Conservation (phyloP, 2,329 filamentous ascomycete genomes). For the Aspergillus candidus region DNA sequence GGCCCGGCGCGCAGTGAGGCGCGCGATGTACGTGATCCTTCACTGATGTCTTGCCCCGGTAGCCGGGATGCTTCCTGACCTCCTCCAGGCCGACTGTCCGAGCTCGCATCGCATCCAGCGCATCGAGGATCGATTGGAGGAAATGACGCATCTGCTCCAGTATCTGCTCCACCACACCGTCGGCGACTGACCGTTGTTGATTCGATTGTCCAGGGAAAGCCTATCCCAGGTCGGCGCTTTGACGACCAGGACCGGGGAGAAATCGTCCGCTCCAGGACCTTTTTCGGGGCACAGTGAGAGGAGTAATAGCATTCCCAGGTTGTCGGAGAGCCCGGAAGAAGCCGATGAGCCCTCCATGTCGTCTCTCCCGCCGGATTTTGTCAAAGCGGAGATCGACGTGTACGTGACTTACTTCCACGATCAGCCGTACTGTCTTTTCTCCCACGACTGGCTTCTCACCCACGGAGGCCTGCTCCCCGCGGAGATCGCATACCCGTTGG, state of each 20-base stretch:
- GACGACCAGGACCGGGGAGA: too few relatives aligned
- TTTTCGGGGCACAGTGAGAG: neutral
- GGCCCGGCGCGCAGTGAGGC: neutral
- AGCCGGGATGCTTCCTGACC: too few relatives aligned
- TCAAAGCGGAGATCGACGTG: slow-evolving; percentile 15
- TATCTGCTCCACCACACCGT: slow-evolving; percentile 2
- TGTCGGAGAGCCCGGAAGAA: too few relatives aligned
- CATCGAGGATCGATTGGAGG: slow-evolving; percentile 18
- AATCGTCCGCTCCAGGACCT: too few relatives aligned
- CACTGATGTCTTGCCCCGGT: too few relatives aligned
- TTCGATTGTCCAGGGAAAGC: neutral
- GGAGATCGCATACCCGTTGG: slow-evolving; percentile 16
- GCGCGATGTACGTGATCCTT: too few relatives aligned
- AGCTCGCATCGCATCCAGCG: slow-evolving; percentile 13
- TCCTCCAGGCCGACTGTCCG: neutral
- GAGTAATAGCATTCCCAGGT: neutral
- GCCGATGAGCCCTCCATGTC: neutral
- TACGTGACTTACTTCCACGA: slow-evolving; percentile 21
- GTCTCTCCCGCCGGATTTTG: slow-evolving; percentile 3
- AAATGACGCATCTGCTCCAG: slow-evolving; percentile 17
- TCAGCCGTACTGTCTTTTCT: slow-evolving; percentile 21
- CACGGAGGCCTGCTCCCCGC: slow-evolving; percentile 10
- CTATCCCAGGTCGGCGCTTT: neutral
- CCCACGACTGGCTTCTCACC: slow-evolving; percentile 13
- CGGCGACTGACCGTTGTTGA: too few relatives aligned